Conservation (phyloP, 805 yeast species). For the Starmerella etchellsii region DNA sequence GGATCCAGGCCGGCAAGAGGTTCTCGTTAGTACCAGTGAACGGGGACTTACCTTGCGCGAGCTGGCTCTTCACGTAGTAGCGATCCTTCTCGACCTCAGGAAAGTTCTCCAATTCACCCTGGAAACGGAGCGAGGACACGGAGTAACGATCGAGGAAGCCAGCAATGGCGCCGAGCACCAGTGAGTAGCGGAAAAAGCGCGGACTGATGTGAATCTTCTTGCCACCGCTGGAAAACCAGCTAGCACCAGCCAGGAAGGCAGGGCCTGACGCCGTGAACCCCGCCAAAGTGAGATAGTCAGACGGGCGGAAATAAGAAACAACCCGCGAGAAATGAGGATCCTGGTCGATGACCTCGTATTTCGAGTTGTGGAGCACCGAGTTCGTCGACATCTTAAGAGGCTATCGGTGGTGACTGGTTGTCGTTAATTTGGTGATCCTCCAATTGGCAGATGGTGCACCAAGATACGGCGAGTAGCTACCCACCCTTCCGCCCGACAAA, state of each 20-base stretch:
- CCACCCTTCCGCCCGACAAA: too few relatives aligned
- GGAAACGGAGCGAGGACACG: conserved; percentile 54
- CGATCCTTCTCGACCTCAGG: conserved; percentile 63
- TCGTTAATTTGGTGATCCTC: not conserved
- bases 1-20: conserved; percentile 51
- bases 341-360: conserved; percentile 46
- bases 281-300: conserved; percentile 47
- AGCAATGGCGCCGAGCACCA: conserved; percentile 51
- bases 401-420: not conserved
- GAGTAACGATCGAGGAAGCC: conserved; percentile 65
- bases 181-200: conserved; percentile 47
- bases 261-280: conserved; percentile 41
- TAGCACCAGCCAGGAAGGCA: conserved; percentile 32
- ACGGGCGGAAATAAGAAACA: conserved; percentile 53
- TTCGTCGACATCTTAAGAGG: conserved; percentile 11
- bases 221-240: conserved; percentile 39
- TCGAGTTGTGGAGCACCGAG: conserved; percentile 22
- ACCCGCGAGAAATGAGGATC: conserved; percentile 71
- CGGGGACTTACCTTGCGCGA: conserved; percentile 53
- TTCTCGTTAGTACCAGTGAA: conserved; percentile 44
- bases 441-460: not conserved
- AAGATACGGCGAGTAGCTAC: not conserved
- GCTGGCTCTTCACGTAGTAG: conserved; percentile 53
- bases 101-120: conserved; percentile 63
- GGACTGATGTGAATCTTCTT: conserved; percentile 39